Base-by-base conservation (phyloP, 1,284 basidiomycete genomes). In the Salmacisia buchloeana region DNA sequence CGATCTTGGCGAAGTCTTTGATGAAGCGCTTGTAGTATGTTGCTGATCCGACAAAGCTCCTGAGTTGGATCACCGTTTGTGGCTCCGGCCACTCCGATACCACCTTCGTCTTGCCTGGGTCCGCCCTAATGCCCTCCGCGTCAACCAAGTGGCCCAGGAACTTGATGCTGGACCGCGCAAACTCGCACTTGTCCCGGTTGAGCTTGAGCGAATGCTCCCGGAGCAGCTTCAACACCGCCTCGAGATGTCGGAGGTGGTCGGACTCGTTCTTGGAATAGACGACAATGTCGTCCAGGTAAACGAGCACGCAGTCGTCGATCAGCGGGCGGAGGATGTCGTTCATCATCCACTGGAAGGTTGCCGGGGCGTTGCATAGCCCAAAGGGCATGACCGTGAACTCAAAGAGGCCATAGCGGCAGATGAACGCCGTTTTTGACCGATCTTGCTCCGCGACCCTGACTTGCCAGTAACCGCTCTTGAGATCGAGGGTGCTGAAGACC, bases 61-160 rank as follows among this genome's bases (percentile, higher is more conserved):
- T 39, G 23, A 59, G 12, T 18, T 59, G 13, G 34, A 70, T 67
- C 12, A 81, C 63, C 1, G 60, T 71, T 0, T 56, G 64, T 0
- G 83, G 83, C 1, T 25, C 31, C 0, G 81, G 81, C 83, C 83
- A 85, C 6, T 74, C 60, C 0, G 52, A 15, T 35, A 84, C 76
- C 1, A 75, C 72, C 3, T 74, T 29, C 0, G 85, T 62, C 67
- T 85, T 85, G 1, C 59, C 65, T 0, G 73, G 69, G 60, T 83
- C 78, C 82, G 84, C 83, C 0, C 39, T 23, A 15, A 84, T 66
- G 7, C 77, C 73, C 2, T 80, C 64, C 0, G 67, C 13, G 0
- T 58, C 46, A 25, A 85, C 70, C 29, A 83, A 66, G 61, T 80
- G 81, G 1, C 84, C 82, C 0, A 85, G 74, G 70, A 82, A 85